Percentiles rank a stretch among this genome's conserved stretches.
These are phyloP conservation scores for Dictyostelium gargantuum DNA, from an alignment of 208 protist genomes.

Conservation along the genomic window DNA sequence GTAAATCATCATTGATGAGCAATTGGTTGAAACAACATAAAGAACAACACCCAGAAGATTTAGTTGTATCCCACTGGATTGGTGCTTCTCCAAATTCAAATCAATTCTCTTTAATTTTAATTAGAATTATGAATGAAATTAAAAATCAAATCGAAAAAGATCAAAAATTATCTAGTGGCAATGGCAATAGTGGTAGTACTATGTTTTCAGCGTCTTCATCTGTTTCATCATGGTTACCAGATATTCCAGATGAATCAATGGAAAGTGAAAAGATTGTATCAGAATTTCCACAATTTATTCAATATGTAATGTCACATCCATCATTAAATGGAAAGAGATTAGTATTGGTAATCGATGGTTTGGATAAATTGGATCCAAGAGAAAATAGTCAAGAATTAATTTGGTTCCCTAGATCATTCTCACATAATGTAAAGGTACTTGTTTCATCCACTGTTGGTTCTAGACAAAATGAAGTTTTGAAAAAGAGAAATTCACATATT, in stretches of 20 bases:
- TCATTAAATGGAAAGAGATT: not conserved
- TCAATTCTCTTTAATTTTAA: constrained; percentile 30
- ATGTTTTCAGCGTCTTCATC: not conserved
- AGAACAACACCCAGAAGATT: constrained; percentile 76
- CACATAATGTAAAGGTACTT: constrained; percentile 18
- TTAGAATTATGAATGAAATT: constrained; percentile 70
- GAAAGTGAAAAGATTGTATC: not conserved
- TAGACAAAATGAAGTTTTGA: constrained; percentile 21
- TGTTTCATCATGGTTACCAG: constrained; percentile 1
- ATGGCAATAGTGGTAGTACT: not conserved
- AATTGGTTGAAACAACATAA: constrained; percentile 69
- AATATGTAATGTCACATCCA: constrained; percentile 44
- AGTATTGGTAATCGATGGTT: constrained; percentile 55
- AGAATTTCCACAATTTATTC: constrained; percentile 20
- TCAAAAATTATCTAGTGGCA: not conserved
- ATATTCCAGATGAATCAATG: not conserved
- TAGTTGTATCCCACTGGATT: constrained; percentile 34
- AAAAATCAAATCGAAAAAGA: constrained; percentile 20
- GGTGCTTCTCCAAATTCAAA: constrained; percentile 70
- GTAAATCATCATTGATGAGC: constrained; percentile 62
- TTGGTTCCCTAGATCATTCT: constrained; percentile 71
- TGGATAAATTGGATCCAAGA: constrained; percentile 70
- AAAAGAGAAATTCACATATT: not conserved
- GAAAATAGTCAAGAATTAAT: constrained; percentile 69
- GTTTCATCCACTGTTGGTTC: not conserved